These are phyloP conservation scores for Cenchrus fungigraminus DNA, from an alignment of 176 grass and related monocot species.

Conservation along the genomic window DNA sequence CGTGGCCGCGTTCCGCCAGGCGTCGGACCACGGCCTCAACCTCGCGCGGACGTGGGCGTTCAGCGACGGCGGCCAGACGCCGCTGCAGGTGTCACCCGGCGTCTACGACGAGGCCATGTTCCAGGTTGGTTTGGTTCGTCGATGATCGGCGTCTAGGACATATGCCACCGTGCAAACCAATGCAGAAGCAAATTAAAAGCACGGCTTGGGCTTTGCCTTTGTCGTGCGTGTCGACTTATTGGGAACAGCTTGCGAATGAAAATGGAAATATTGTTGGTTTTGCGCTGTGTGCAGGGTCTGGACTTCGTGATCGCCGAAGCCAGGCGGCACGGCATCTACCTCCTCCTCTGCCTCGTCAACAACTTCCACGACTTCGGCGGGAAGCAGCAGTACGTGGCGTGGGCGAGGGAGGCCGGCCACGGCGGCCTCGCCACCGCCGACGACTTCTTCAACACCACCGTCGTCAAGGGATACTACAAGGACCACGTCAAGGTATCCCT, in stretches of 20 bases:
- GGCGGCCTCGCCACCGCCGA: conserved; percentile 40
- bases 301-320: conserved; percentile 85
- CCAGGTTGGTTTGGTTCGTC: conserved; percentile 33
- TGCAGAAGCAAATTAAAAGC: neutral
- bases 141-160: too few relatives aligned
- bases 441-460: conserved; percentile 68
- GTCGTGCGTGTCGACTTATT: neutral
- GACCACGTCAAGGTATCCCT: conserved; percentile 57
- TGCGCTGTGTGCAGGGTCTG: conserved; percentile 37
- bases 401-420: conserved; percentile 59
- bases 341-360: conserved; percentile 81
- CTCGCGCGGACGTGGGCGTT: conserved; percentile 80
- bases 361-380: conserved; percentile 82
- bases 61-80: conserved; percentile 60
- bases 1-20: conserved; percentile 52
- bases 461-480: conserved; percentile 79
- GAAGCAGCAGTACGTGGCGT: conserved; percentile 69
- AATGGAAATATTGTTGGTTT: neutral
- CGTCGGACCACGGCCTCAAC: conserved; percentile 54
- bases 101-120: conserved; percentile 79
- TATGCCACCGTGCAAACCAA: neutral
- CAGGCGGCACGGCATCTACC: conserved; percentile 52
- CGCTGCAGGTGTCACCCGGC: conserved; percentile 69
- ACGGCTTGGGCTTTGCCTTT: neutral
- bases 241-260: neutral